Conservation (phyloP, 768 basidiomycete genomes). For the Lactifluus hygrophoroides region DNA sequence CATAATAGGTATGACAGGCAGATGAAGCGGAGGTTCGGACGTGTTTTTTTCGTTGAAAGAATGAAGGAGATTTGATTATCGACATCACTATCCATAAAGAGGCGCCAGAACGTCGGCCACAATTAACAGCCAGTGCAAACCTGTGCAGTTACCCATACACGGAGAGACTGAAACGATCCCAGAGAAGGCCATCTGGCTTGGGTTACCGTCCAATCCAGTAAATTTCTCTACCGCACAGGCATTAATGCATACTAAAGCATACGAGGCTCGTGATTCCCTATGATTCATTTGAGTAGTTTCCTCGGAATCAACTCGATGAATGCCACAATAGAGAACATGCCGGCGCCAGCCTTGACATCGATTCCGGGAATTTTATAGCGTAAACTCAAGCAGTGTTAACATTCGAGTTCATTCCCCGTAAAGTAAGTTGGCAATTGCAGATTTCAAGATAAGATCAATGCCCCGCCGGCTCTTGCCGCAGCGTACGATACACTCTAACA, state of each 20-base stretch:
- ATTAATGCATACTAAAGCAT: not conserved
- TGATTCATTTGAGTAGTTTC: slow-evolving; percentile 11
- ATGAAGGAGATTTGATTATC: slow-evolving; percentile 17
- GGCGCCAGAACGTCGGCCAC: slow-evolving; percentile 17
- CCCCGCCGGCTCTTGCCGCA: slow-evolving; percentile 8
- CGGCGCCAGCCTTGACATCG: slow-evolving; percentile 18
- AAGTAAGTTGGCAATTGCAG: not conserved
- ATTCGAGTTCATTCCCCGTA: slow-evolving; percentile 15
- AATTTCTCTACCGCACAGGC: slow-evolving; percentile 7
- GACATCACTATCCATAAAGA: slow-evolving; percentile 13
- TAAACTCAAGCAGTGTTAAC: slow-evolving; percentile 14
- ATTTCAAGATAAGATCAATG: slow-evolving; percentile 17
- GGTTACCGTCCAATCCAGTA: not conserved
- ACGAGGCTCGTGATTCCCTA: slow-evolving; percentile 16
- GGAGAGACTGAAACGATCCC: slow-evolving; percentile 8
- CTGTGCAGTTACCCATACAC: slow-evolving; percentile 17
- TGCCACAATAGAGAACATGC: slow-evolving; percentile 18
- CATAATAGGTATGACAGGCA: slow-evolving; percentile 18
- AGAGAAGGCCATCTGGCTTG: slow-evolving; percentile 5
- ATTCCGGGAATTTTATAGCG: slow-evolving; percentile 20
- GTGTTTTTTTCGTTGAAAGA: slow-evolving; percentile 14
- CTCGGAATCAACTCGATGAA: slow-evolving; percentile 19
- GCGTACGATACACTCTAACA: slow-evolving; percentile 7
- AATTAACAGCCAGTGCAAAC: slow-evolving; percentile 16
- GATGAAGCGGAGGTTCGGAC: slow-evolving; percentile 16